Evolutionary conservation across 192 early-diverging fungal species (phyloP), one percentile per base, ranked within the genome.

Genomic region (Gigaspora rosea): DNA sequence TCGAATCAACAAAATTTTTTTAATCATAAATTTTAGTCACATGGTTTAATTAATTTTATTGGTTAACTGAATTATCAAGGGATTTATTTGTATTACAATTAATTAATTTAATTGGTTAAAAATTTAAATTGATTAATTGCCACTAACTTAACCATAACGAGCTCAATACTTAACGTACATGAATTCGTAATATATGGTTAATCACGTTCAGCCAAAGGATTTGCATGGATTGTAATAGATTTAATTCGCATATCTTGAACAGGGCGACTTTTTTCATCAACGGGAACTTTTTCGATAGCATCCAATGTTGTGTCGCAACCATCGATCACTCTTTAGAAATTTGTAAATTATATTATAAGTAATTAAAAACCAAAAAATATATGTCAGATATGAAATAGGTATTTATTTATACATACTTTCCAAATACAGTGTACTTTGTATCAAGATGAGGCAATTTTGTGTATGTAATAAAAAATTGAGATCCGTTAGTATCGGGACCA

Each of bases 391-490:
- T 27, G 27, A 27, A 51, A 33, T 8, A 48, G 2, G 0, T 3
- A 36, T 22, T n/a, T 16, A 74, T 22, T 32, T 41, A 41, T 41
- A 89, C 87, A 71, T 82, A 90, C 88, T 94, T 95, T 71, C 91
- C 94, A 86, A 96, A 94, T 5, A 96, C 90, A 0, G 95, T 96
- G 76, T 98, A 93, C 72, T 96, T 98, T 64, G 89, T 87, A 71
- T 98, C 96, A 18, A 98, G 82, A 80, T 94, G 94, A 20, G 94
- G 88, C 74, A 95, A 94, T 62, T 94, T 92, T 36, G 82, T 90
- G 68, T 95, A 96, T 0, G 93, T 94, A 62, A 98, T 98, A 79
- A 97, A 98, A 84, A 93, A 94, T 76, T 93, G 93, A 18, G 92
- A 94, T n/a, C 89, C 91, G 70, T 97, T 96, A 33, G 94, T 95